Conservation (phyloP, 2,329 filamentous ascomycete genomes). For the Penicillium griseofulvum region DNA sequence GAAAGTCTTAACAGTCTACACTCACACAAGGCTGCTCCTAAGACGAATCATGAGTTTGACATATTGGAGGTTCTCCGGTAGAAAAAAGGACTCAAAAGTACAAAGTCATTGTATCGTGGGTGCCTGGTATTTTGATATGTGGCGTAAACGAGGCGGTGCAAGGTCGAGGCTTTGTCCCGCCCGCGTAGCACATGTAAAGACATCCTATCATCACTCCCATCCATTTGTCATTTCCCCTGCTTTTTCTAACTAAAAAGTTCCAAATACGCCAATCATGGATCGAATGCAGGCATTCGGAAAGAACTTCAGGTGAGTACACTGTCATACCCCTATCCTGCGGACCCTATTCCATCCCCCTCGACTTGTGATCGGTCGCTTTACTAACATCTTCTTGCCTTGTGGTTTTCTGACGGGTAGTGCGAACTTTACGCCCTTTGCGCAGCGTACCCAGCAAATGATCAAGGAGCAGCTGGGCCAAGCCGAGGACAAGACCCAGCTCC, state of each 20-base stretch:
- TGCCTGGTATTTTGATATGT: conserved; percentile 18
- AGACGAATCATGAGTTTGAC: not conserved
- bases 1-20: not conserved
- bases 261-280: conserved; percentile 54
- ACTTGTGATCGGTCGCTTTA: conserved; percentile 26
- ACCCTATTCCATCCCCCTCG: conserved; percentile 10
- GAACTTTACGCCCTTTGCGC: conserved; percentile 86
- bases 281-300: conserved; percentile 69
- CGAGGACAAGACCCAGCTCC: conserved; percentile 97
- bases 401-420: conserved; percentile 62
- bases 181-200: conserved; percentile 11
- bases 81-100: not conserved
- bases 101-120: not conserved
- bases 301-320: conserved; percentile 60
- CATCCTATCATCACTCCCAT: conserved; percentile 11
- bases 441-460: conserved; percentile 93
- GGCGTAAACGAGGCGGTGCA: conserved; percentile 28
- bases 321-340: conserved; percentile 10
- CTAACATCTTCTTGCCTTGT: conserved; percentile 29
- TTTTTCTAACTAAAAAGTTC: not conserved
- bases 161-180: conserved; percentile 16
- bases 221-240: conserved; percentile 1
- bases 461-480: conserved; percentile 95
- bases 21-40: not conserved
- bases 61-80: not conserved